phyloP scores from a whole-genome alignment of 2,329 filamentous ascomycete genomes.

The Chrysosphaeria jannelii region DNA sequence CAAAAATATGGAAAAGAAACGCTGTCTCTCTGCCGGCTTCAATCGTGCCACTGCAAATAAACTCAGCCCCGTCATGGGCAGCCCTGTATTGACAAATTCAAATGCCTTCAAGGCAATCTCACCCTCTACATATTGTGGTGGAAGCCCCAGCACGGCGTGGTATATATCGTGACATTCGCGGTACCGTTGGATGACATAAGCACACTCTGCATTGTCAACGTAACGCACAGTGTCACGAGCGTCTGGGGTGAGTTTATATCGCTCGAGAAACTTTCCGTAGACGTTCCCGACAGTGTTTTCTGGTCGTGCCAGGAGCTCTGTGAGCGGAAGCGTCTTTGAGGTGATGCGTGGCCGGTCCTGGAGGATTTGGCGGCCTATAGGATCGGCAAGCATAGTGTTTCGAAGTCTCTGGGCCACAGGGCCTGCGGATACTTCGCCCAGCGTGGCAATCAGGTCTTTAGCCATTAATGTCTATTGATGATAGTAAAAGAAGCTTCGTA shows the following conservation, averaged over 20 bases:
- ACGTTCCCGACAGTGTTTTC: conserved; percentile 45
- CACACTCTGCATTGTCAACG: conserved; percentile 83
- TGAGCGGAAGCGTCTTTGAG: conserved; percentile 35
- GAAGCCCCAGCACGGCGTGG: conserved; percentile 75
- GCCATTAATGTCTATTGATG: too few species aligned
- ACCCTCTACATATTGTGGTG: conserved; percentile 76
- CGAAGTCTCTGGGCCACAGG: conserved; percentile 84
- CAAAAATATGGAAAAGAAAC: conserved; percentile 47
- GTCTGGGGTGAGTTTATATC: conserved; percentile 78
- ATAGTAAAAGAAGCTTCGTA: conserved; percentile 8
- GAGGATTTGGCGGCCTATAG: conserved; percentile 72
- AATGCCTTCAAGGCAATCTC: conserved; percentile 96
- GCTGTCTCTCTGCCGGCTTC: conserved; percentile 47
- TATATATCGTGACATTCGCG: conserved; percentile 95
- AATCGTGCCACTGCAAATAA: conserved; percentile 63
- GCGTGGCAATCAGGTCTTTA: conserved; percentile 65
- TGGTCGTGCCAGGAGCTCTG: conserved; percentile 40
- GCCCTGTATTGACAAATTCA: conserved; percentile 76
- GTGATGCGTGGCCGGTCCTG: conserved; percentile 71
- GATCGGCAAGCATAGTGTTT: conserved; percentile 59
- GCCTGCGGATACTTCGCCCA: conserved; percentile 83
- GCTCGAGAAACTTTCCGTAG: conserved; percentile 77
- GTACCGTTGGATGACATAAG: conserved; percentile 96
- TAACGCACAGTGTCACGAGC: conserved; percentile 59
- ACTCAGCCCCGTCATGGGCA: conserved; percentile 84